Evolutionary conservation across 2,329 filamentous ascomycete species (phyloP).

Genomic region (Stemphylium lycopersici): DNA sequence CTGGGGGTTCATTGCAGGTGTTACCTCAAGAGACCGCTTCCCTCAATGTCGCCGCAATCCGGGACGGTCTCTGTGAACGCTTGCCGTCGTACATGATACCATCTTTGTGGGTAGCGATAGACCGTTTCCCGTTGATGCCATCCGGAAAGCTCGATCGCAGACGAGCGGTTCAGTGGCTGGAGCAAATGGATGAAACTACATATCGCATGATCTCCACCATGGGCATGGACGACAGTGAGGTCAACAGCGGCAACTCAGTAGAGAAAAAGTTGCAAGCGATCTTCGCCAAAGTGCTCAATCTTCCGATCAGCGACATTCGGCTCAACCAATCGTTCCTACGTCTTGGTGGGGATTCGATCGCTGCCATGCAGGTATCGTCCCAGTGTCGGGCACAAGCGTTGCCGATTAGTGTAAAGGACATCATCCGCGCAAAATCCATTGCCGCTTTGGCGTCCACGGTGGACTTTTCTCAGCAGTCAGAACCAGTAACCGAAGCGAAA

Average conservation of each 20-base stretch:
- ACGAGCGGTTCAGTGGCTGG: constrained; percentile 38
- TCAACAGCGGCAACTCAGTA: constrained; percentile 21
- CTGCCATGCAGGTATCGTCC: constrained; percentile 45
- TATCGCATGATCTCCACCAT: constrained; percentile 37
- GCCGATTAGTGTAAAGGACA: constrained; percentile 41
- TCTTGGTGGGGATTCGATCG: constrained; percentile 45
- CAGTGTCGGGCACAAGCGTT: constrained; percentile 40
- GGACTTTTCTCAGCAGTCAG: constrained; percentile 14
- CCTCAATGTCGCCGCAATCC: constrained; percentile 28
- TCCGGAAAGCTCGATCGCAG: constrained; percentile 43
- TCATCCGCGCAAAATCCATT: constrained; percentile 43
- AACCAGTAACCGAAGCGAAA: constrained; percentile 4
- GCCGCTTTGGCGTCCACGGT: constrained; percentile 31
- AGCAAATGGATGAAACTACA: constrained; percentile 36
- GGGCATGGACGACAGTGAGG: constrained; percentile 21
- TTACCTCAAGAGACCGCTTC: constrained; percentile 32
- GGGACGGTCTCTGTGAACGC: constrained; percentile 38
- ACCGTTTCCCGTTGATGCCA: constrained; percentile 39
- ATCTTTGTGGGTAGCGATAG: constrained; percentile 38
- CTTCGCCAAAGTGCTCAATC: constrained; percentile 39
- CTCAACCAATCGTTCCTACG: constrained; percentile 44
- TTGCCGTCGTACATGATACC: constrained; percentile 45
- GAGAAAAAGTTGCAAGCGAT: constrained; percentile 40
- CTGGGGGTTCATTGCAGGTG: constrained; percentile 18
- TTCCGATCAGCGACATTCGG: constrained; percentile 33